Evolutionary conservation across 257 asterid genomes (phyloP).

Genomic region (Penstemon newberryi): DNA sequence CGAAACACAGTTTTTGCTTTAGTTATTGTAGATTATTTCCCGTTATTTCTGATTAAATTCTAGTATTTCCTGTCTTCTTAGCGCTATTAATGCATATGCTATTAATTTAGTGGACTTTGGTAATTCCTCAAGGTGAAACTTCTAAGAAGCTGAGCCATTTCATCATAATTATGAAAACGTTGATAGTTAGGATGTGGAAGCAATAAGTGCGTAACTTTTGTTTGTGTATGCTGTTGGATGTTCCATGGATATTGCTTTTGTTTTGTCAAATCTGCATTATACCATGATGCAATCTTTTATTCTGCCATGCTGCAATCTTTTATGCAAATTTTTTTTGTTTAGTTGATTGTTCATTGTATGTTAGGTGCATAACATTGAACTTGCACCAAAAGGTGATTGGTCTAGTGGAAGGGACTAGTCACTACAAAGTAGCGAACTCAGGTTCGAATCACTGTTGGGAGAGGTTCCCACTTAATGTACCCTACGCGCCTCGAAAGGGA

Average conservation of each 20-base stretch:
- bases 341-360: not conserved
- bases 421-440: too few relatives aligned
- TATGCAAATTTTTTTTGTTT: not conserved
- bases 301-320: conserved; percentile 9
- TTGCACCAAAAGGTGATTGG: too few relatives aligned
- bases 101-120: not conserved
- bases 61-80: not conserved
- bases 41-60: not conserved
- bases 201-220: not conserved
- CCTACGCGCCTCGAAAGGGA: too few relatives aligned
- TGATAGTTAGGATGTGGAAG: conserved; percentile 13
- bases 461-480: too few relatives aligned
- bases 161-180: not conserved
- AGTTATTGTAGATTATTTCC: not conserved
- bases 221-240: not conserved
- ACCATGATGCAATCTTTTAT: conserved; percentile 4
- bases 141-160: conserved; percentile 24
- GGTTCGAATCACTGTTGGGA: too few relatives aligned
- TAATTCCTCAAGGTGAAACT: conserved; percentile 17
- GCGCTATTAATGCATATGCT: not conserved
- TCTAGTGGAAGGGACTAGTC: too few relatives aligned
- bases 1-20: not conserved
- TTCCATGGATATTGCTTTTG: conserved; percentile 5
- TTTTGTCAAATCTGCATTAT: not conserved
- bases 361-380: conserved; percentile 1